A percentile compares a stretch with the other conserved stretches of the same genome.
Conservation (phyloP, 495 filamentous ascomycete genomes). For the Tuber calosporum region DNA sequence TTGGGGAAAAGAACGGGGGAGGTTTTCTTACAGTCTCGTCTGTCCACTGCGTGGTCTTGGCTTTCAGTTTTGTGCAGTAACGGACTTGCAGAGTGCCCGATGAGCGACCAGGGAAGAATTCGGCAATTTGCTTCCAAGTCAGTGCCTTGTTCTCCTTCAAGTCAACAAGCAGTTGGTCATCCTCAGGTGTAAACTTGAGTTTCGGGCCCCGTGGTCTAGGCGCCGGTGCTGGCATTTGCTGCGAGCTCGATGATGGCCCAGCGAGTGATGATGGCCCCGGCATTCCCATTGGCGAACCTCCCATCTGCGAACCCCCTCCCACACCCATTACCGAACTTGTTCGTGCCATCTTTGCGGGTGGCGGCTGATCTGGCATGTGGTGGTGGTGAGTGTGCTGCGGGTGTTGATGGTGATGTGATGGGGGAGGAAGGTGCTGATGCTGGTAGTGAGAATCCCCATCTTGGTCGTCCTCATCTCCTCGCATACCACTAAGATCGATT, state of each 20-base stretch:
- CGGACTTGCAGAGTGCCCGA: slow-evolving; percentile 85
- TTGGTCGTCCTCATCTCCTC: slow-evolving; percentile 41
- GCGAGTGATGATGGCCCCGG: slow-evolving; percentile 48
- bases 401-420: slow-evolving; percentile 31
- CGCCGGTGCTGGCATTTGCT: slow-evolving; percentile 59
- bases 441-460: slow-evolving; percentile 41
- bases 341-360: slow-evolving; percentile 39
- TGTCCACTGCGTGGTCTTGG: slow-evolving; percentile 85
- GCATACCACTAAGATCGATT: slow-evolving; percentile 37
- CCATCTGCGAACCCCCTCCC: slow-evolving; percentile 46
- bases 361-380: slow-evolving; percentile 38
- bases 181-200: slow-evolving; percentile 81
- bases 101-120: slow-evolving; percentile 83
- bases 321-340: slow-evolving; percentile 33
- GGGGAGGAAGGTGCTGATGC: slow-evolving; percentile 27
- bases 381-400: slow-evolving; percentile 39
- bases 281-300: slow-evolving; percentile 65
- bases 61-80: slow-evolving; percentile 89
- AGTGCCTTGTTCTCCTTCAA: slow-evolving; percentile 87
- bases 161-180: slow-evolving; percentile 74
- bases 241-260: slow-evolving; percentile 33
- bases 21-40: slow-evolving; percentile 69
- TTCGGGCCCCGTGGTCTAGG: slow-evolving; percentile 72
- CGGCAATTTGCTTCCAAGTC: slow-evolving; percentile 92
- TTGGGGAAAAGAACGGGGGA: slow-evolving; percentile 21